Percentiles rank a stretch among this genome's conserved stretches.
phyloP scores from a whole-genome alignment of 352 stramenopile genomes.

The Sclerospora graminicola region DNA sequence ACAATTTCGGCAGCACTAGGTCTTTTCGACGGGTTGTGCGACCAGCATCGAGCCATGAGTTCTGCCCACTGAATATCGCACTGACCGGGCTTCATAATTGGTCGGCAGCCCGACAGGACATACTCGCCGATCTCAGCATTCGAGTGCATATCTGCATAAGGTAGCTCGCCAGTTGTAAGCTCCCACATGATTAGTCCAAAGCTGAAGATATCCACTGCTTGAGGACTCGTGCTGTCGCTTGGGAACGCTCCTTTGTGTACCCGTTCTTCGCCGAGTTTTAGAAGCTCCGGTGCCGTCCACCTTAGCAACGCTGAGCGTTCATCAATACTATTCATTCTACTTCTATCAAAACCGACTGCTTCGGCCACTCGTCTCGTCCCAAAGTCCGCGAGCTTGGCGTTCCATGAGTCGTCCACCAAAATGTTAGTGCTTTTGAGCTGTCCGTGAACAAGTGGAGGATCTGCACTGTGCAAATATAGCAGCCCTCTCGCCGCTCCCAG shows the following conservation, averaged over 20 bases:
- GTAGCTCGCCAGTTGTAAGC: constrained; percentile 73
- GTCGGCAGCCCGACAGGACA: constrained; percentile 62
- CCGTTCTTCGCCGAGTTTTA: constrained; percentile 69
- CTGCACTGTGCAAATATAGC: constrained; percentile 77
- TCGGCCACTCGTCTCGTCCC: constrained; percentile 71
- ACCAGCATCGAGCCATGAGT: constrained; percentile 79
- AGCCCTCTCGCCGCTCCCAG: constrained; percentile 67
- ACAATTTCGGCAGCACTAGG: constrained; percentile 77
- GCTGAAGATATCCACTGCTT: constrained; percentile 82
- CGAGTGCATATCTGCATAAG: constrained; percentile 50
- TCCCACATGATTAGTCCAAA: constrained; percentile 86
- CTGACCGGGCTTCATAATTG: constrained; percentile 61
- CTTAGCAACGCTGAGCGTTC: constrained; percentile 44
- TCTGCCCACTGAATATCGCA: constrained; percentile 81
- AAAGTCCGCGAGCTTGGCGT: constrained; percentile 83
- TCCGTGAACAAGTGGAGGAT: constrained; percentile 74
- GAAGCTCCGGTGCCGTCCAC: constrained; percentile 70
- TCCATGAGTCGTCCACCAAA: constrained; percentile 84
- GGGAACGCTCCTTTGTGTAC: constrained; percentile 51
- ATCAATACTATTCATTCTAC: constrained; percentile 48
- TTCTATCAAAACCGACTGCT: constrained; percentile 63
- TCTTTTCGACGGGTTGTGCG: constrained; percentile 54
- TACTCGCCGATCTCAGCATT: constrained; percentile 72
- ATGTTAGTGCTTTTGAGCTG: constrained; percentile 86
- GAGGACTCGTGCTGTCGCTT: constrained; percentile 34